Evolutionary conservation across 768 basidiomycete species (phyloP).

Genomic region (Termitomyces sp.): DNA sequence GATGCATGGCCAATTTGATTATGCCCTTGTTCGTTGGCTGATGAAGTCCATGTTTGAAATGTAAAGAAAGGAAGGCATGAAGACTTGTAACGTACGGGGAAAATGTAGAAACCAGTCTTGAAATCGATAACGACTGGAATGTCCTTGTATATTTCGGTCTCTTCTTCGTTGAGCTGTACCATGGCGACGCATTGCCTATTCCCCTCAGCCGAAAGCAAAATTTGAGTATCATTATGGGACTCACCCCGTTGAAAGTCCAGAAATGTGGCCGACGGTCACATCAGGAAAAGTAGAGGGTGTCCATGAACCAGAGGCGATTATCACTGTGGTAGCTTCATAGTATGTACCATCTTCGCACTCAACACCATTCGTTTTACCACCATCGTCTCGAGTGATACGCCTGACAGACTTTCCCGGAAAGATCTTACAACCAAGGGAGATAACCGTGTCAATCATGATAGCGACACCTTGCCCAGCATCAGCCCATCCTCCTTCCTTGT

Average conservation of each 20-base stretch:
- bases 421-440: conserved; percentile 54
- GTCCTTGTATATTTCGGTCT: conserved; percentile 53
- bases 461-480: conserved; percentile 64
- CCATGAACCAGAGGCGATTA: conserved; percentile 82
- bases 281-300: conserved; percentile 73
- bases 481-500: conserved; percentile 81
- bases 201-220: background rate
- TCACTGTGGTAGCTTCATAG: conserved; percentile 52
- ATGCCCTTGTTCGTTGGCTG: conserved; percentile 66
- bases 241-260: conserved; percentile 76
- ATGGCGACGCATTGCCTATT: conserved; percentile 73
- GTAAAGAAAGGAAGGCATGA: background rate
- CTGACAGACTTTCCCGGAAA: conserved; percentile 50
- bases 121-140: conserved; percentile 74
- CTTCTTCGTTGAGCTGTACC: conserved; percentile 68
- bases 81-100: conserved; percentile 52
- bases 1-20: conserved; percentile 77
- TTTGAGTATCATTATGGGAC: conserved; percentile 9
- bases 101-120: conserved; percentile 70
- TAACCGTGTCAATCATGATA: conserved; percentile 49
- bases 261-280: conserved; percentile 40
- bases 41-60: background rate
- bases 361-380: conserved; percentile 51
- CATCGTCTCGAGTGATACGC: conserved; percentile 33
- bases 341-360: conserved; percentile 50